These are phyloP conservation scores for Oenanthe sinensis DNA, from an alignment of 129 eudicot genomes.

Conservation along the genomic window DNA sequence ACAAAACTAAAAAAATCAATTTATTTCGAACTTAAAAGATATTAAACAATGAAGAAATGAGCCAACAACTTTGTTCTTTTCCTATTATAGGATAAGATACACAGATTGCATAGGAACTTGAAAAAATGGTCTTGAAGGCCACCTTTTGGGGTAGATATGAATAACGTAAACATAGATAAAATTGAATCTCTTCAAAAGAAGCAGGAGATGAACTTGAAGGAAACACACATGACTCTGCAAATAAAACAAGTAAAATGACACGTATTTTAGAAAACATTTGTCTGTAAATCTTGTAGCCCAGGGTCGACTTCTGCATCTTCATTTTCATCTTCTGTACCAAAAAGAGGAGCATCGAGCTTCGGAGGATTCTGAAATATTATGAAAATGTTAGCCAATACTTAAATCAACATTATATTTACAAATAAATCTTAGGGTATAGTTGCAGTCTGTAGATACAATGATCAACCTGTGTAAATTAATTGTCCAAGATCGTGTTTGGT, in stretches of 20 bases:
- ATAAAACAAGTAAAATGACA: neutral
- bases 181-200: neutral
- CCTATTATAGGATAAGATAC: neutral
- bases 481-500: too few relatives aligned
- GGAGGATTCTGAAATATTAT: conserved; percentile 66
- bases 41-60: neutral
- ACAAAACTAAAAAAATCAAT: neutral
- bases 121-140: neutral
- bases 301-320: conserved; percentile 56
- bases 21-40: neutral
- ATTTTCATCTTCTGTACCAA: conserved; percentile 42
- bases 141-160: neutral
- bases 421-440: neutral
- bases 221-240: conserved; percentile 12
- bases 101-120: neutral
- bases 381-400: neutral
- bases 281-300: conserved; percentile 68
- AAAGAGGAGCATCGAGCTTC: conserved; percentile 60
- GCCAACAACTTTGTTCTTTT: neutral
- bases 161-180: neutral
- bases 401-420: neutral
- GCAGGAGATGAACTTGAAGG: neutral
- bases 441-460: too few relatives aligned
- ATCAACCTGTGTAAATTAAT: too few relatives aligned
- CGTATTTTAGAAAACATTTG: conserved; percentile 55